Base-by-base conservation (phyloP, 2,329 filamentous ascomycete genomes). In the Torrubiella hemipterigena region DNA sequence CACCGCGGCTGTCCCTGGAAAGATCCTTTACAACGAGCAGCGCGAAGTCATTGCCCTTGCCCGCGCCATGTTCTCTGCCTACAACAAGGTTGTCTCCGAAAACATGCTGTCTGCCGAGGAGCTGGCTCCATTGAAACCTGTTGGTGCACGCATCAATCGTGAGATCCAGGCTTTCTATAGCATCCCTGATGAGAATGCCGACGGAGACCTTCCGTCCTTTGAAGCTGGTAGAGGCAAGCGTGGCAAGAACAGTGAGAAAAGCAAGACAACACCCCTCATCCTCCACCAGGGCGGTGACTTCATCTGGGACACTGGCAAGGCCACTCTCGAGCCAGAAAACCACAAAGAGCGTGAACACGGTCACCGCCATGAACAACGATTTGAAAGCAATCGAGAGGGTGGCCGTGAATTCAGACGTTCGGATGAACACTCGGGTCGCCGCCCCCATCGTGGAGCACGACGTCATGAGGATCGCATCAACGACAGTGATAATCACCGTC, bases 1-100 rank as follows among this genome's bases (percentile, higher is more conserved):
- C 12, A 43, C 43, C 14, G 44, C 45, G 1, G 32, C 41, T 21
- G 38, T 44, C 13, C 40, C 41, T n/a, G 43, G 42, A n/a, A 38
- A 48, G 21, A 35, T 41, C n/a, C 26, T 45, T 7, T 54, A 56
- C 37, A 58, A 56, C 5, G 37, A 49, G 23, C 47, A 55, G 38
- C 49, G 54, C 16, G 63, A 67, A 38, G 51, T 62, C 30, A 53
- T 63, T 22, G 55, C 59, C 20, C 51, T 65, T 29, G 61, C 58
- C 3, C 57, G 63, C 21, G 50, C 54, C 32, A 64, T 68, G 59
- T 57, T 63, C 37, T 50, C 55, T 17, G 55, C 59, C 12, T 56
- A 56, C 21, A 63, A 63, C 49, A 60, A 58, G 44, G 50, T 67
- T 20, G 38, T 57, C 30, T 45, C 54, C 16, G 58, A 67, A 36